These are phyloP conservation scores for Annona cherimola DNA, from an alignment of 164 flowering plant genomes.

Conservation along the genomic window DNA sequence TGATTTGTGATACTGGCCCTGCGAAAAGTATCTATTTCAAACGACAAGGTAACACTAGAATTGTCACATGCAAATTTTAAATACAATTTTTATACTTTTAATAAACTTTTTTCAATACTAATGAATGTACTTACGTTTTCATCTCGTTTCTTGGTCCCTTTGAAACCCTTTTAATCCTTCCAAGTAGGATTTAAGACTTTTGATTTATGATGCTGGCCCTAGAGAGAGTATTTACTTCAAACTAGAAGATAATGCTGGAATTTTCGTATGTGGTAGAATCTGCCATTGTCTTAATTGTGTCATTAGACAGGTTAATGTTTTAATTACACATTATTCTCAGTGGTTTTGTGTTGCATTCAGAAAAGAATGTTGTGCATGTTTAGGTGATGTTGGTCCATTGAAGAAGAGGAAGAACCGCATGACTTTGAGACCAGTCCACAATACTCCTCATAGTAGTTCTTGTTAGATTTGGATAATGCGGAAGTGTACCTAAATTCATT, in stretches of 20 bases:
- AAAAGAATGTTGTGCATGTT: neutral
- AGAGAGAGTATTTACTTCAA: constrained; percentile 75
- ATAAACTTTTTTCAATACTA: too few species aligned
- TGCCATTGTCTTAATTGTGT: constrained; percentile 96
- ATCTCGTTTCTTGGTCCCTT: too few species aligned
- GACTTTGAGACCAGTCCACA: neutral
- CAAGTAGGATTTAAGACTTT: constrained; percentile 5
- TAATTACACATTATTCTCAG: neutral
- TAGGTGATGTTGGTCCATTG: neutral
- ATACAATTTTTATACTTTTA: too few species aligned
- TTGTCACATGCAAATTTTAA: too few species aligned
- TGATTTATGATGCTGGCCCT: constrained; percentile 97
- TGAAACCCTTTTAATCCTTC: too few species aligned
- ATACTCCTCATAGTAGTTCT: too few species aligned
- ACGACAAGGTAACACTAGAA: too few species aligned
- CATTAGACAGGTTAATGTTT: constrained; percentile 64
- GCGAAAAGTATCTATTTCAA: too few species aligned
- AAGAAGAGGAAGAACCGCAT: neutral
- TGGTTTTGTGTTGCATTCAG: neutral
- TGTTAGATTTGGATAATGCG: too few species aligned
- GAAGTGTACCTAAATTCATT: too few species aligned
- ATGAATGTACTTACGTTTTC: too few species aligned
- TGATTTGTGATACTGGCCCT: too few species aligned
- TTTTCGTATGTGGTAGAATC: constrained; percentile 90
- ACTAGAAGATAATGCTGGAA: constrained; percentile 85